A percentile compares a stretch with the other conserved stretches of the same genome.
Evolutionary conservation across 495 filamentous ascomycete species (phyloP).

Genomic region (Neurospora sp.): DNA sequence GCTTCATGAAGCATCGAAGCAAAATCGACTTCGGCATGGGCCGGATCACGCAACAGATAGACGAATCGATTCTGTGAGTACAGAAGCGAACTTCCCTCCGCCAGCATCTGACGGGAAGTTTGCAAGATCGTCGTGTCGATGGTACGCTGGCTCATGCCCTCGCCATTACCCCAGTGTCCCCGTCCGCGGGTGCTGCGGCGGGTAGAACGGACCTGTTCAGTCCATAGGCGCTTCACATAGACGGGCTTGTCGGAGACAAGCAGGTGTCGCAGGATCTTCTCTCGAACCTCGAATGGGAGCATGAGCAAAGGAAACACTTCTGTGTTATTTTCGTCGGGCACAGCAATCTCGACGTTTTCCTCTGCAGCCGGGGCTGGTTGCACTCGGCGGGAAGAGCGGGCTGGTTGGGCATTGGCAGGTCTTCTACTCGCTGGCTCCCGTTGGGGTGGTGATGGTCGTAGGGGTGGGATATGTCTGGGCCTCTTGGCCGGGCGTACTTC

Average conservation of each 20-base stretch:
- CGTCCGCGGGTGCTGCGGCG: constrained; percentile 8
- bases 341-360: not conserved
- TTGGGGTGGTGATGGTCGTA: not conserved
- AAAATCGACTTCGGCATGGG: not conserved
- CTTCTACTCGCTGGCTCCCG: not conserved
- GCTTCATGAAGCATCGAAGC: not conserved
- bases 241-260: constrained; percentile 25
- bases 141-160: not conserved
- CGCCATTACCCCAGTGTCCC: not conserved
- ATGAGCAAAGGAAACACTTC: not conserved
- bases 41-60: constrained; percentile 28
- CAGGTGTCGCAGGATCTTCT: constrained; percentile 26
- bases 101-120: constrained; percentile 15
- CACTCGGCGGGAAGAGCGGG: not conserved
- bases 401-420: not conserved
- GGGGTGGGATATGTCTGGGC: not conserved
- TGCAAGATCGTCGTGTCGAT: constrained; percentile 24
- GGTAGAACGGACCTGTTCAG: constrained; percentile 6
- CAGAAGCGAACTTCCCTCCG: constrained; percentile 24
- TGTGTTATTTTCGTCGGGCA: not conserved
- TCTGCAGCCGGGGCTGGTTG: not conserved
- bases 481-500: not conserved
- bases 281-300: constrained; percentile 24
- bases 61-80: constrained; percentile 32
- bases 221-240: constrained; percentile 26